A percentile compares a stretch with the other conserved stretches of the same genome.
Evolutionary conservation across 2,329 filamentous ascomycete species (phyloP).

Genomic region (Xylaria sp.): DNA sequence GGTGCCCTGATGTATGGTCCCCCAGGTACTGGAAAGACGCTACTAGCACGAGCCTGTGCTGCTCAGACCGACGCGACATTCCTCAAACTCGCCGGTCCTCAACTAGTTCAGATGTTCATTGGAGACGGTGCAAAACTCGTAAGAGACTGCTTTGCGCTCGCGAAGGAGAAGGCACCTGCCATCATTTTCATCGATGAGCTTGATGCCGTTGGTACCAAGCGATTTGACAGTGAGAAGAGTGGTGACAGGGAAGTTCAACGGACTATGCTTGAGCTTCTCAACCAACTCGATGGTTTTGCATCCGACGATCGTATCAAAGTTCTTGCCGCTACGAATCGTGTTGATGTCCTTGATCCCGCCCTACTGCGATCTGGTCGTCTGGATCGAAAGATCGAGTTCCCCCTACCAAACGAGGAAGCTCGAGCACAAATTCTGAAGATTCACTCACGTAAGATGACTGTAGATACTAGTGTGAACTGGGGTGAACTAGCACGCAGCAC

Average conservation of each 20-base stretch:
- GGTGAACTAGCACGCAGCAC: constrained; percentile 93
- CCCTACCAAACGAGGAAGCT: constrained; percentile 96
- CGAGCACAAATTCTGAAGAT: constrained; percentile 97
- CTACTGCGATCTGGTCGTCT: constrained; percentile 90
- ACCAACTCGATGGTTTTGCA: constrained; percentile 97
- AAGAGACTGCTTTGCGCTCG: constrained; percentile 94
- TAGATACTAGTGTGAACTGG: constrained; percentile 95
- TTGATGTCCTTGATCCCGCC: constrained; percentile 92
- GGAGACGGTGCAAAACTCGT: constrained; percentile 98
- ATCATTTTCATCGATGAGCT: constrained; percentile 99
- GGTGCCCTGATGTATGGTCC: constrained; percentile 98
- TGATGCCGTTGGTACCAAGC: constrained; percentile 97
- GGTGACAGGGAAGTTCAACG: constrained; percentile 97
- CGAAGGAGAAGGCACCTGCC: constrained; percentile 97
- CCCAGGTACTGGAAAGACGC: constrained; percentile 88
- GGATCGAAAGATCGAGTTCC: constrained; percentile 98
- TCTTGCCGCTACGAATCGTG: constrained; percentile 90
- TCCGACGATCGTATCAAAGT: constrained; percentile 98
- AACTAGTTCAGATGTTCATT: constrained; percentile 99
- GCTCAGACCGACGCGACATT: constrained; percentile 99
- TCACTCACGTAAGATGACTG: constrained; percentile 97
- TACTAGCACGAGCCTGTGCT: constrained; percentile 93
- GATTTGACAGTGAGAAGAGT: constrained; percentile 98
- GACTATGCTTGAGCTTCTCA: constrained; percentile 98
- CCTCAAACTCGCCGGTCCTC: constrained; percentile 95